Evolutionary conservation across 495 filamentous ascomycete genomes (phyloP).

Genomic region (Lentithecium fluviatile): DNA sequence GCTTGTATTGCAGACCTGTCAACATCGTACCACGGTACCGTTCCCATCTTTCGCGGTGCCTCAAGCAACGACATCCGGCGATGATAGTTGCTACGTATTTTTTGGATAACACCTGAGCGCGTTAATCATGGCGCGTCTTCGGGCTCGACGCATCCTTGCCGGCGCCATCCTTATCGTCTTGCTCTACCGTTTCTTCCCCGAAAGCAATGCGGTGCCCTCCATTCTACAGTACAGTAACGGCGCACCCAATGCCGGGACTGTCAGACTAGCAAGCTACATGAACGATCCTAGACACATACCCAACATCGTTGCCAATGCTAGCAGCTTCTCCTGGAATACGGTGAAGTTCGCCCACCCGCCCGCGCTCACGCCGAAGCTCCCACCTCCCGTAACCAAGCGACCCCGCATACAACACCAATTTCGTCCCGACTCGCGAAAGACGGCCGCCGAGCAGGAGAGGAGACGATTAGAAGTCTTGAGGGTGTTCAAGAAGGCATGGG

Average conservation of each 20-base stretch:
- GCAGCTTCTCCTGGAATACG: conserved; percentile 19
- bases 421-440: conserved; percentile 18
- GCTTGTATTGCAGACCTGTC: no score
- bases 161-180: conserved; percentile 15
- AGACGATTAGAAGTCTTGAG: conserved; percentile 34
- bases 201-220: conserved; percentile 1
- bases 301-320: conserved; percentile 8
- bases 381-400: conserved; percentile 5
- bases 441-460: conserved; percentile 19
- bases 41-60: no score
- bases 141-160: conserved; percentile 6
- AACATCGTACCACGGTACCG: no score
- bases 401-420: conserved; percentile 37
- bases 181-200: conserved; percentile 19
- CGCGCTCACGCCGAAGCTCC: conserved; percentile 8
- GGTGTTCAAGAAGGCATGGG: conserved; percentile 41
- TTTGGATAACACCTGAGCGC: conserved; percentile 3
- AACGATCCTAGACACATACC: conserved; percentile 19
- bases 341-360: conserved; percentile 25
- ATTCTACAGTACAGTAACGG: background rate
- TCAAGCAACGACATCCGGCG: background rate
- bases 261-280: conserved; percentile 17
- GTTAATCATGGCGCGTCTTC: conserved; percentile 17
- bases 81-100: conserved; percentile 5
- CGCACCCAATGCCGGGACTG: background rate